Percentiles rank a stretch among this genome's conserved stretches.
Evolutionary conservation across 495 filamentous ascomycete genomes (phyloP).

Genomic region (Glonium stellatum): DNA sequence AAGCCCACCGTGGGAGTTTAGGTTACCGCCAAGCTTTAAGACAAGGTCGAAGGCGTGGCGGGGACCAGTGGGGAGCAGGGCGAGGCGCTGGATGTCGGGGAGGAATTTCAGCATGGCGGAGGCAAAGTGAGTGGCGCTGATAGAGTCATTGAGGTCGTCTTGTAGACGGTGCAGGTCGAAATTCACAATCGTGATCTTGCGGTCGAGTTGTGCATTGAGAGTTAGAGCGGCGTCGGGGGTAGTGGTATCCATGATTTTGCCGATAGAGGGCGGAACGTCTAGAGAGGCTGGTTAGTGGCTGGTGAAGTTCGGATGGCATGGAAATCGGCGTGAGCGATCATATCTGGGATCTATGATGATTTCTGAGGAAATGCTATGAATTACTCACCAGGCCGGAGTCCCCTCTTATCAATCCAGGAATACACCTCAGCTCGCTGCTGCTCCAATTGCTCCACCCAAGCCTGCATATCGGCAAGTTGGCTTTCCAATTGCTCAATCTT

Average conservation of each 20-base stretch:
- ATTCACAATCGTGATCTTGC: conserved; percentile 50
- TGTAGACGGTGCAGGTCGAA: conserved; percentile 49
- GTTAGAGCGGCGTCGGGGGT: conserved; percentile 38
- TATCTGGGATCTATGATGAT: background rate
- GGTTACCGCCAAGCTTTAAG: conserved; percentile 47
- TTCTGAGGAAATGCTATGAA: background rate
- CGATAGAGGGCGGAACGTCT: conserved; percentile 48
- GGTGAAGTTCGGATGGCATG: background rate
- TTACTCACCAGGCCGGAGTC: conserved; percentile 42
- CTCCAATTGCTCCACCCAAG: conserved; percentile 42
- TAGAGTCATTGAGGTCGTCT: conserved; percentile 45
- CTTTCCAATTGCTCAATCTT: conserved; percentile 42
- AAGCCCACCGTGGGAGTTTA: conserved; percentile 45
- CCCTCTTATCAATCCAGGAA: conserved; percentile 48
- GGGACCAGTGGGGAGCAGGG: conserved; percentile 38
- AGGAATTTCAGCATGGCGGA: conserved; percentile 45
- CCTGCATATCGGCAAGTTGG: conserved; percentile 40
- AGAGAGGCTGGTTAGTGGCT: conserved; percentile 18
- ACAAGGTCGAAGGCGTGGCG: conserved; percentile 45
- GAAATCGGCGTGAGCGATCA: background rate
- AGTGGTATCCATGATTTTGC: conserved; percentile 42
- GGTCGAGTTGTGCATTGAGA: conserved; percentile 47
- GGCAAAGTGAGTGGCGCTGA: conserved; percentile 38
- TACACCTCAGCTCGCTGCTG: conserved; percentile 43
- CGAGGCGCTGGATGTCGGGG: conserved; percentile 42